A percentile compares a stretch with the other conserved stretches of the same genome.
These are phyloP conservation scores for Lachancea cidri DNA, from an alignment of 805 yeast genomes.

Conservation along the genomic window DNA sequence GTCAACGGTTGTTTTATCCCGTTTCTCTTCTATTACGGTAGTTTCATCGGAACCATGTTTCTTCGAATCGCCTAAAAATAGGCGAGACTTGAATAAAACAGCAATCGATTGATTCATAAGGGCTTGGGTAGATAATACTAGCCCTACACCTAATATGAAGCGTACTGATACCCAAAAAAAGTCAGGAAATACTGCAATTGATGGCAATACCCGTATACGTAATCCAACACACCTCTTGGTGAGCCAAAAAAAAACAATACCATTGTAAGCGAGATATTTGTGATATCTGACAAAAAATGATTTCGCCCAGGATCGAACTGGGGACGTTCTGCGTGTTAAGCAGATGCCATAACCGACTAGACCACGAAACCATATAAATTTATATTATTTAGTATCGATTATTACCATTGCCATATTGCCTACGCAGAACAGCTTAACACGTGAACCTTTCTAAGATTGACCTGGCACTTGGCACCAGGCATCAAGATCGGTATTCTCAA, in stretches of 20 bases:
- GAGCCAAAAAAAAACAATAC: too few relatives aligned
- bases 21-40: background rate
- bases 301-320: slow-evolving; percentile 99
- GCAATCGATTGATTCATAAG: slow-evolving; percentile 25
- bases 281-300: slow-evolving; percentile 46
- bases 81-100: slow-evolving; percentile 17
- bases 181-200: background rate
- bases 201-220: too few relatives aligned
- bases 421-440: too few relatives aligned
- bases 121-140: background rate
- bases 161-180: background rate
- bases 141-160: background rate
- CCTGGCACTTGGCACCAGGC: too few relatives aligned
- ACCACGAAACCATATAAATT: slow-evolving; percentile 76
- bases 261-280: background rate
- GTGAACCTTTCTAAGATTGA: too few relatives aligned
- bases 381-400: too few relatives aligned
- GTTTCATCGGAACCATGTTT: background rate
- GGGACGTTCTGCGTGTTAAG: slow-evolving; percentile 99
- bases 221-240: too few relatives aligned
- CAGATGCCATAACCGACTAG: slow-evolving; percentile 99
- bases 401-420: too few relatives aligned
- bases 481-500: too few relatives aligned
- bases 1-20: background rate
- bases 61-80: slow-evolving; percentile 13